A percentile compares a stretch with the other conserved stretches of the same genome.
phyloP scores from a whole-genome alignment of 1,139 yeast genomes.

The Yamadazyma dendronema region DNA sequence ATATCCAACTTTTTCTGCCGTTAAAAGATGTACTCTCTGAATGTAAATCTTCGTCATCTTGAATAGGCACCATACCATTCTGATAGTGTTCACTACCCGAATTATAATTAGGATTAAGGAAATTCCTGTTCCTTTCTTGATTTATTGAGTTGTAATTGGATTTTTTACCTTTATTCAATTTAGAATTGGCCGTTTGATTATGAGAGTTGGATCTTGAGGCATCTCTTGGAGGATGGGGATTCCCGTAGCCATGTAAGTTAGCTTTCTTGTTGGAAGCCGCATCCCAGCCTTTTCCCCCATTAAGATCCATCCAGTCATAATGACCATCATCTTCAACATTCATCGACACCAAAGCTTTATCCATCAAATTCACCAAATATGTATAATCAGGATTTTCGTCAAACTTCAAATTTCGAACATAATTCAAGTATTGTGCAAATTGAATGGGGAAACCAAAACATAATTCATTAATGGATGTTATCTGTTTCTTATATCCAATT shows the following conservation, averaged over 20 bases:
- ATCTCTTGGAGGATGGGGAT: constrained; percentile 57
- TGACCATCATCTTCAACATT: constrained; percentile 53
- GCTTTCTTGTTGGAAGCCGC: constrained; percentile 75
- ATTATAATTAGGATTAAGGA: constrained; percentile 14
- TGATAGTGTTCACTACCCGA: constrained; percentile 12
- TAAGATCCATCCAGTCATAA: constrained; percentile 83
- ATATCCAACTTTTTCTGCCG: constrained; percentile 24
- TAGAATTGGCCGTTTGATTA: constrained; percentile 13
- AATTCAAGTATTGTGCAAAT: constrained; percentile 72
- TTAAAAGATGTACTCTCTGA: constrained; percentile 38
- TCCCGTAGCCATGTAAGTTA: constrained; percentile 77
- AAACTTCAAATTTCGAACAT: constrained; percentile 68
- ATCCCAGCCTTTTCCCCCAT: constrained; percentile 84
- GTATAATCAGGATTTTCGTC: constrained; percentile 80
- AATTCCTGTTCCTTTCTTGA: constrained; percentile 21
- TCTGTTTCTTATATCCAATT: constrained; percentile 75
- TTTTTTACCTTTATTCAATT: constrained; percentile 14
- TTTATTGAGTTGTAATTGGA: constrained; percentile 28
- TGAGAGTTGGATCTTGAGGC: constrained; percentile 2
- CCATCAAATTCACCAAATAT: constrained; percentile 40
- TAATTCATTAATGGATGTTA: constrained; percentile 66
- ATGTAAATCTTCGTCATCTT: constrained; percentile 41
- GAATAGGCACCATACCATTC: constrained; percentile 31
- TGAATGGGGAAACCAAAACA: constrained; percentile 72
- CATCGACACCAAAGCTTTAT: constrained; percentile 37